Base-by-base conservation (phyloP, 345 rosid genomes). In the Salix arbutifolia region DNA sequence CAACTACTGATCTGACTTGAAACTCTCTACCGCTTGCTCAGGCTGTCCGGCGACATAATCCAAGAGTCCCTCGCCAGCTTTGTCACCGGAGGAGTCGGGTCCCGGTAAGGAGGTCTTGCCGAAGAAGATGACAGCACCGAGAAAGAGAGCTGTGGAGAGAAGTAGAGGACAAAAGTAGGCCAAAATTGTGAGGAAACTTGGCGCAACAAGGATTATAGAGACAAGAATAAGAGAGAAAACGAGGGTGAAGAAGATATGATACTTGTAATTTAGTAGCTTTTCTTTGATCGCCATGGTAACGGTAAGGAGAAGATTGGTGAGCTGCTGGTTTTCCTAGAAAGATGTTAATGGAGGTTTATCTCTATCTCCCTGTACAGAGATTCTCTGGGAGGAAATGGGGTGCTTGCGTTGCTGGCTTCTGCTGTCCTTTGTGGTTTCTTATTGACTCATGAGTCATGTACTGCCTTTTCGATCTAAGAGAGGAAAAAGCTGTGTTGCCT, bases 91-190 rank as follows among this genome's bases (percentile, higher is more conserved):
- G 5, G 78, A 74, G 11, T 87, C 90, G 1, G 90, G 71, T 23
- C 76, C 78, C 4, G 83, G 82, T 4, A 74, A 74, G 18, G 88
- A 84, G 74, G 86, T 85, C 53, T 85, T 87, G 7, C 86, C 95
- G 53, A 92, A 89, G 85, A 94, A 81, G 85, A 87, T 60, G 76
- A 90, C 90, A 21, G 92, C 91, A 6, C 75, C 87, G 21, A 94
- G 95, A 76, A 94, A 94, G 72, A 94, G 88, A 70, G 95, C 87
- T 3, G 98, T 94, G 85, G 98, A 94, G 83, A 94, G 86, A 65
- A 89, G 77, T n/a, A 94, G 85, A 40, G 98, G 98, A 94, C 97
- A 92, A 64, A 94, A 94, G 87, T 90, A 94, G 76, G 94, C 83
- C 66, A 94, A 60, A 69, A 94, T 77, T 69, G 88, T 84, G 81